These are phyloP conservation scores for Rhododendron vialii DNA, from an alignment of 148 eudicot species.

Conservation along the genomic window DNA sequence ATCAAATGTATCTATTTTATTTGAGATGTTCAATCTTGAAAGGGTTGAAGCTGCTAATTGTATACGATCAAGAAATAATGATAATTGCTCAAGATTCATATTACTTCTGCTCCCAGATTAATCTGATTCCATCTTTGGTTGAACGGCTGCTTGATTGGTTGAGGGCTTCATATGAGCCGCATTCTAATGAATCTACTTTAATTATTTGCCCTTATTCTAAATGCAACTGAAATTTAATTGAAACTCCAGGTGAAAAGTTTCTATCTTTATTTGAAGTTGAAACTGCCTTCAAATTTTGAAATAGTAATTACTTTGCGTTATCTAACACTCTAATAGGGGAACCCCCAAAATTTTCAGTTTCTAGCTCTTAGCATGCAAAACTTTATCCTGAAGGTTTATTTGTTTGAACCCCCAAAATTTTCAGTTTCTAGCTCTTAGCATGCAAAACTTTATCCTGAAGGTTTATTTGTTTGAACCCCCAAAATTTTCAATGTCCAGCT, in stretches of 20 bases:
- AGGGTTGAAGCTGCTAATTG: background rate
- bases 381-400: background rate
- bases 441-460: background rate
- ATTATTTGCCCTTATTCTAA: background rate
- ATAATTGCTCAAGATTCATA: background rate
- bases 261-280: background rate
- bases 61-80: background rate
- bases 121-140: conserved; percentile 3
- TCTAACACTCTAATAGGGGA: background rate
- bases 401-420: no score
- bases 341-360: background rate
- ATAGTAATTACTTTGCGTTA: background rate
- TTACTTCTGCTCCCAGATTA: background rate
- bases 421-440: background rate
- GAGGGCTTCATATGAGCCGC: background rate
- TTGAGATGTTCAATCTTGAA: no score
- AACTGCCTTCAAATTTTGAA: background rate
- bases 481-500: no score
- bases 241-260: background rate
- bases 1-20: no score
- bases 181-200: background rate
- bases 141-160: background rate
- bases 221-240: background rate
- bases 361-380: background rate
- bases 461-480: no score